A percentile compares a stretch with the other conserved stretches of the same genome.
These are phyloP conservation scores for Flaveria floridana DNA, from an alignment of 140 eudicot genomes.

Conservation along the genomic window DNA sequence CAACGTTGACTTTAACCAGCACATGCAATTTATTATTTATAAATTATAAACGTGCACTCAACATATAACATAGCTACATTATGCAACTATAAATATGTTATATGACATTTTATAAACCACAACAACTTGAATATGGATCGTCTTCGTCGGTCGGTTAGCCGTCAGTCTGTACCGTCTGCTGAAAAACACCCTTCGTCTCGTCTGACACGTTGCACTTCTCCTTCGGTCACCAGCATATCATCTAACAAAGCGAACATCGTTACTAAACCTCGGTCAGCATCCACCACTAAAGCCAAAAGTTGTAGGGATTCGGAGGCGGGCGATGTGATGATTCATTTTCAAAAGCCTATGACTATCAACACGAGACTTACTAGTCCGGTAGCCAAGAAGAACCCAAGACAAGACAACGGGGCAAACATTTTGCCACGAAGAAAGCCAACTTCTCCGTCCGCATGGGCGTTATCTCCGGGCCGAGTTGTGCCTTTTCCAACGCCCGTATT, in stretches of 20 bases:
- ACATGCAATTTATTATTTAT: too few relatives aligned
- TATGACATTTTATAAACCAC: neutral
- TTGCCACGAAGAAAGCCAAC: constrained; percentile 40
- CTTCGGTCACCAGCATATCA: constrained; percentile 9
- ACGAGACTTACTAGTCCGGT: constrained; percentile 19
- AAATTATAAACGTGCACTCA: constrained; percentile 35
- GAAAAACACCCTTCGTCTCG: constrained; percentile 26
- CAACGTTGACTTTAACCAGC: constrained; percentile 27
- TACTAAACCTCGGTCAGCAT: constrained; percentile 36
- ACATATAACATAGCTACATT: constrained; percentile 12
- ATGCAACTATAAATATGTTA: constrained; percentile 24
- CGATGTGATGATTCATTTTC: neutral
- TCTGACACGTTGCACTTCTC: constrained; percentile 36
- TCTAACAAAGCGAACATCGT: constrained; percentile 15
- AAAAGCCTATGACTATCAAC: constrained; percentile 26
- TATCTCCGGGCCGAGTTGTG: constrained; percentile 60
- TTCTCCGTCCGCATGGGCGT: constrained; percentile 93
- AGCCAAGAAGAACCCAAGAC: constrained; percentile 25
- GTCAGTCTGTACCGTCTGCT: constrained; percentile 19
- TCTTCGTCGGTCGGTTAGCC: constrained; percentile 27
- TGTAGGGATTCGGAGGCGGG: constrained; percentile 20
- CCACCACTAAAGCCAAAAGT: constrained; percentile 38
- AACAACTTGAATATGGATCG: constrained; percentile 34
- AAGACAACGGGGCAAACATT: constrained; percentile 5
- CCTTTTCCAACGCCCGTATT: constrained; percentile 28